Percentiles rank a stretch among this genome's conserved stretches.
These are phyloP conservation scores for Juglanconis sp. DNA, from an alignment of 2,329 filamentous ascomycete species.

Conservation along the genomic window DNA sequence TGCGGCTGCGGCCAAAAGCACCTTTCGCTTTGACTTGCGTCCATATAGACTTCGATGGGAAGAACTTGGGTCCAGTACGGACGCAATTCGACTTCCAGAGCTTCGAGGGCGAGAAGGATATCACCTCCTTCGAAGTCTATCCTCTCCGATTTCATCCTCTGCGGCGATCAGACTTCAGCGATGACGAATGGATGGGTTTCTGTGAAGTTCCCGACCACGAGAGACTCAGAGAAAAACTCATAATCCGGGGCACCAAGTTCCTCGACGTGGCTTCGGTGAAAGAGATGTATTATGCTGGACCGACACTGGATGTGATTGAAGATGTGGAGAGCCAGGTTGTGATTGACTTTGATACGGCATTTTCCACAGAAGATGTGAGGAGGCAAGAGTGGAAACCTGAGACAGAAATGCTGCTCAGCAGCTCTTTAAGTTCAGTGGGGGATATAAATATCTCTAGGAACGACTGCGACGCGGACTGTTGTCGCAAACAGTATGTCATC, in stretches of 20 bases:
- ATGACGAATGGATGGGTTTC: no score
- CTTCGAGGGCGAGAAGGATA: constrained; percentile 25
- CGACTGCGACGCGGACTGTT: no score
- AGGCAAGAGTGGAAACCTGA: neutral
- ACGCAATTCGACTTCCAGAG: constrained; percentile 21
- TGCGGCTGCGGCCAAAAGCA: neutral
- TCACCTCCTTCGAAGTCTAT: constrained; percentile 25
- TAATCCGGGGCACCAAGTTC: constrained; percentile 23
- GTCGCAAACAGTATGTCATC: no score
- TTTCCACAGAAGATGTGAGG: constrained; percentile 6
- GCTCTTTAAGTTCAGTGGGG: no score
- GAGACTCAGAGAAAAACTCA: constrained; percentile 16
- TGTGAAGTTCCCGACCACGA: neutral
- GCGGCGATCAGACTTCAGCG: no score
- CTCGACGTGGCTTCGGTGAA: constrained; percentile 19
- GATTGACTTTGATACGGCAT: constrained; percentile 28
- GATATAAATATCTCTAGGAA: no score
- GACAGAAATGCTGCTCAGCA: no score
- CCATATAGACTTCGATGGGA: constrained; percentile 31
- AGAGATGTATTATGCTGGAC: constrained; percentile 29
- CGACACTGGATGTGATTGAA: constrained; percentile 22
- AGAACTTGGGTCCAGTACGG: constrained; percentile 25
- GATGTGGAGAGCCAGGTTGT: constrained; percentile 31
- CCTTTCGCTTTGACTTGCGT: constrained; percentile 20
- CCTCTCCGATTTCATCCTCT: constrained; percentile 20